Base-by-base conservation (phyloP, 257 asterid genomes). In the Jasminum sambac region DNA sequence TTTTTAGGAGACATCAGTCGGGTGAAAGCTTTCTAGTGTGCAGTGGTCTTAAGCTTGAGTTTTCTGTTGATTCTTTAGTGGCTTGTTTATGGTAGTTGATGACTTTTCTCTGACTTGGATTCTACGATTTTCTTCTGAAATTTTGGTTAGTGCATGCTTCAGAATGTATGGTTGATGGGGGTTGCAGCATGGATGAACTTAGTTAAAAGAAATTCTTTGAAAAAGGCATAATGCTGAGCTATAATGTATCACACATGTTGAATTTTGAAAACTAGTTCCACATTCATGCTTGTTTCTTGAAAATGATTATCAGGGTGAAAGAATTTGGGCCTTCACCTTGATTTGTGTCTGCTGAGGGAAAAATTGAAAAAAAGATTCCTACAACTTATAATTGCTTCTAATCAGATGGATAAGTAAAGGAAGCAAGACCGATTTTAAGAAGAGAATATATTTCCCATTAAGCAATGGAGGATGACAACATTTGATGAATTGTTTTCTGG, bases 211-310 rank as follows among this genome's bases (percentile, higher is more conserved):
- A 44, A 8, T 19, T 55, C 61, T 21, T 8, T 25, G 19, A 21
- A 17, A 23, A 9, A 55, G 34, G 34, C 62, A 55, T 55, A 21
- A 55, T 21, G 36, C 10, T 52, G 26, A 11, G 19, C 19, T 52
- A n/a, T 19, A 19, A 26, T 19, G 9, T 55, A 23, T 55, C 62
- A 8, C n/a, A 52, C 61, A 55, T 10, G 1, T 0, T 19, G 34
- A 14, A 55, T 55, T 19, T 55, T 26, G 62, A 52, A 52, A 52
- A 52, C 61, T 52, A 52, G 14, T 52, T 52, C 30, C 62, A 55
- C 34, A 19, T 30, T 21, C 2, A 19, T 19, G 14, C 8, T 23
- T 16, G 10, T 21, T 55, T 14, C 34, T 55, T 55, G 62, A 55
- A 30, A 55, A 55, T 25, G 19, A 55, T 55, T 21, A 3, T 23